Evolutionary conservation across 208 protist species (phyloP).

Genomic region (Trypanosoma cruzi): DNA sequence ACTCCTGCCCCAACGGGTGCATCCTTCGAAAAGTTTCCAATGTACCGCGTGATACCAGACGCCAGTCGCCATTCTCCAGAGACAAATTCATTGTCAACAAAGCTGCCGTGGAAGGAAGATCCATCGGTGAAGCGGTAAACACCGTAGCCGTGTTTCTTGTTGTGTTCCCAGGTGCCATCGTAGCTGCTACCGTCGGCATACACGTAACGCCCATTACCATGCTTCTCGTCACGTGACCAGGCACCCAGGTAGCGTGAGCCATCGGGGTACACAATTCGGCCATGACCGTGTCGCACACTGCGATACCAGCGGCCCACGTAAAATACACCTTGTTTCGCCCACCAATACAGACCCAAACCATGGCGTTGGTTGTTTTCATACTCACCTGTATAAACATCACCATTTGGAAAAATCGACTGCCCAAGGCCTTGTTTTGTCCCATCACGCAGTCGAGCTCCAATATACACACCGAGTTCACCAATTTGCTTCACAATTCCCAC

Average conservation of each 20-base stretch:
- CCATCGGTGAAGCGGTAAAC: constrained; percentile 77
- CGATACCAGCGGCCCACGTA: constrained; percentile 75
- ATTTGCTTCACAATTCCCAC: constrained; percentile 83
- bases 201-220: constrained; percentile 74
- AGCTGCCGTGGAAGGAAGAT: constrained; percentile 72
- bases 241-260: constrained; percentile 77
- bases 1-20: constrained; percentile 74
- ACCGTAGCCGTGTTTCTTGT: constrained; percentile 78
- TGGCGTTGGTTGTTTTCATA: constrained; percentile 84
- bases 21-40: constrained; percentile 82
- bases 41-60: constrained; percentile 70
- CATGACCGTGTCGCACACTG: constrained; percentile 72
- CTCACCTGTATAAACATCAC: constrained; percentile 86
- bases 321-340: constrained; percentile 48
- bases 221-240: constrained; percentile 73
- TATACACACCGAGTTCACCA: constrained; percentile 89
- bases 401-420: constrained; percentile 83
- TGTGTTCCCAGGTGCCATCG: constrained; percentile 73
- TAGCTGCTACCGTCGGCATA: constrained; percentile 90
- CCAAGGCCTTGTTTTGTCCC: constrained; percentile 91
- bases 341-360: constrained; percentile 83
- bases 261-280: constrained; percentile 89
- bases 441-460: constrained; percentile 63
- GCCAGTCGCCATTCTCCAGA: constrained; percentile 85
- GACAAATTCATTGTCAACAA: constrained; percentile 73